A percentile compares a stretch with the other conserved stretches of the same genome.
Evolutionary conservation across 23 red algal species (phyloP).

Genomic region (Gracilaria caudata): DNA sequence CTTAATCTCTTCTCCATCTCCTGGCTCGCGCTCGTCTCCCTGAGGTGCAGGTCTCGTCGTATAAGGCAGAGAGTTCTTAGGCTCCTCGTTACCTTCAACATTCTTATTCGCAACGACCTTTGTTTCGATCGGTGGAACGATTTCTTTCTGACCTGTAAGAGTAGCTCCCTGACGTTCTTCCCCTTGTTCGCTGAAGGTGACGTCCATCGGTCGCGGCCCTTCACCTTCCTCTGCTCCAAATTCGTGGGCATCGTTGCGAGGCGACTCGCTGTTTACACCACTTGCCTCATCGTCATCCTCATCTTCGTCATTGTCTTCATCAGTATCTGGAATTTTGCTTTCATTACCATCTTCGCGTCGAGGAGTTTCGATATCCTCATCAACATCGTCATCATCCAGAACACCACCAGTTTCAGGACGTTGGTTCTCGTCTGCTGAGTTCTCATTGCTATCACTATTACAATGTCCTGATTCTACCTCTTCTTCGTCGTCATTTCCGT

Average conservation of each 20-base stretch:
- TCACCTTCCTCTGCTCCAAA: not conserved
- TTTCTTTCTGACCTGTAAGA: not conserved
- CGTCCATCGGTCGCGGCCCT: constrained; percentile 1
- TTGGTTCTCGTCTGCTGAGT: constrained; percentile 26
- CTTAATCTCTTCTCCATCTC: not conserved
- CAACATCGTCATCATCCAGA: not conserved
- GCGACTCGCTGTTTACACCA: too few relatives aligned
- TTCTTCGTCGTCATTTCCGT: constrained; percentile 25
- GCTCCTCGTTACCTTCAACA: not conserved
- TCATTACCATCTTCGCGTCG: not conserved
- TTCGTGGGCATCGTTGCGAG: not conserved
- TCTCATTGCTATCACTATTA: constrained; percentile 18
- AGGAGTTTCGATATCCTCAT: not conserved
- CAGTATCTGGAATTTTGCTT: not conserved
- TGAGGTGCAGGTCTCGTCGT: not conserved
- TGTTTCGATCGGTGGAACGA: not conserved
- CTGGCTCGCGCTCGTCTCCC: not conserved
- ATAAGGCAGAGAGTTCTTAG: not conserved
- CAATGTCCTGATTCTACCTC: not conserved
- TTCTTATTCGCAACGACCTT: not conserved
- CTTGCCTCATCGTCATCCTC: not conserved
- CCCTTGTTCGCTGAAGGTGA: constrained; percentile 18
- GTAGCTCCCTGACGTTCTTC: not conserved
- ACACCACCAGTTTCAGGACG: constrained; percentile 16
- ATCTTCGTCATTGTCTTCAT: constrained; percentile 39